A percentile compares a stretch with the other conserved stretches of the same genome.
phyloP scores from a whole-genome alignment of 1,139 yeast genomes.

The Kluyveromyces sp. region DNA sequence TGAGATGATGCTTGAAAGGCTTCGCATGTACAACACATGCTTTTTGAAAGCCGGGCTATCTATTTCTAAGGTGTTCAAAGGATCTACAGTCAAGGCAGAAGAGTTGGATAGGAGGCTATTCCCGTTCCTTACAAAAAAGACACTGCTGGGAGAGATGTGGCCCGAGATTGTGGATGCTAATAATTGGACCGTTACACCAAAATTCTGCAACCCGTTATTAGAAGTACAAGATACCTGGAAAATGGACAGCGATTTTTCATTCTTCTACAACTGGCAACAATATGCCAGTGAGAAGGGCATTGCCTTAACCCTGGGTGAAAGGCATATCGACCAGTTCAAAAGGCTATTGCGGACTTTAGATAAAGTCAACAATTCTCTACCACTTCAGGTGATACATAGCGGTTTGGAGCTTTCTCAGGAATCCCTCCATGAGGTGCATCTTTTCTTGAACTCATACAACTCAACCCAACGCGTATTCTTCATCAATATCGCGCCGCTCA shows the following conservation, averaged over 20 bases:
- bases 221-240: conserved; percentile 5
- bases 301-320: conserved; percentile 43
- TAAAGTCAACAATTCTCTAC: conserved; percentile 41
- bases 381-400: conserved; percentile 49
- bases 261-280: conserved; percentile 33
- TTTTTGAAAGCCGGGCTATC: conserved; percentile 14
- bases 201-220: conserved; percentile 3
- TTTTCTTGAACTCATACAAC: conserved; percentile 3
- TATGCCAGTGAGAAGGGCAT: conserved; percentile 40
- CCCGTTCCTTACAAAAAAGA: conserved; percentile 16
- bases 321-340: conserved; percentile 40
- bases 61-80: conserved; percentile 9
- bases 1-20: conserved; percentile 17
- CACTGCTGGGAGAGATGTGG: conserved; percentile 13
- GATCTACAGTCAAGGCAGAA: conserved; percentile 1
- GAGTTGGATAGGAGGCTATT: conserved; percentile 18
- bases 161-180: conserved; percentile 17
- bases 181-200: conserved; percentile 6
- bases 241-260: conserved; percentile 15
- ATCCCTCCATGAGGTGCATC: conserved; percentile 12
- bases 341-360: conserved; percentile 42
- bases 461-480: conserved; percentile 38
- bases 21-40: conserved; percentile 20
- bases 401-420: conserved; percentile 24
- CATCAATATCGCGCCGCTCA: conserved; percentile 36